Evolutionary conservation across 2,329 filamentous ascomycete genomes (phyloP), one percentile per base, ranked within the genome.

Genomic region (Colletotrichum lini): DNA sequence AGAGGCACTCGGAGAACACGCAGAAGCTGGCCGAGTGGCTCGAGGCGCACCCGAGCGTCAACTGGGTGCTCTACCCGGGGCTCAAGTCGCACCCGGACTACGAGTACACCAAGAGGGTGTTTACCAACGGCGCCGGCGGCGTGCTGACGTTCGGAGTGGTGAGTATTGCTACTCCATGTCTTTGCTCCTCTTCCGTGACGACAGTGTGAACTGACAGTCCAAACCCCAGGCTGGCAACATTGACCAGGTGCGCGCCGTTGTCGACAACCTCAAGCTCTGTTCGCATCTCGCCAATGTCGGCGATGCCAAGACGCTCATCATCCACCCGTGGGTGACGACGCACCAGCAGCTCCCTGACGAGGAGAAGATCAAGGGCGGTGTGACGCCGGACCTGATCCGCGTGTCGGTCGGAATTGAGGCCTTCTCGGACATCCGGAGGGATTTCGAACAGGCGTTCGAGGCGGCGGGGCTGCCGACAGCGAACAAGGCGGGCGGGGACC

Each of bases 231-330:
- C 78, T 16, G 79, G 79, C 45, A 77, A 78, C 70, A 78, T 80
- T 52, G 78, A 80, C 62, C 74, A 80, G 65, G 78, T 80, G 45
- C 70, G 70, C 75, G 78, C 79, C 9, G 88, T 94, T n/a, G 92
- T 94, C 23, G 92, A 94, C 78, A 88, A 87, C 75, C 91, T 94
- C 79, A 92, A 93, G 84, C 82, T 94, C 76, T 91, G 92, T 73
- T 93, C 90, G 21, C 93, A 93, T 77, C 83, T 94, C 70, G 92
- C 92, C 56, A 94, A 94, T 77, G 91, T 93, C 44, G 92, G 92
- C 66, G 92, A 93, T 76, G 90, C 90, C 42, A 94, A 93, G 83
- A 93, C 91, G 13, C 84, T 93, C 64, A 91, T 91, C 26, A 92
- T 93, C 70, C 91, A 93, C 77, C 92, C 92, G 2, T 92, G 91